Base-by-base conservation (phyloP, 179 eudicot genomes). In the Gypsophila paniculata region DNA sequence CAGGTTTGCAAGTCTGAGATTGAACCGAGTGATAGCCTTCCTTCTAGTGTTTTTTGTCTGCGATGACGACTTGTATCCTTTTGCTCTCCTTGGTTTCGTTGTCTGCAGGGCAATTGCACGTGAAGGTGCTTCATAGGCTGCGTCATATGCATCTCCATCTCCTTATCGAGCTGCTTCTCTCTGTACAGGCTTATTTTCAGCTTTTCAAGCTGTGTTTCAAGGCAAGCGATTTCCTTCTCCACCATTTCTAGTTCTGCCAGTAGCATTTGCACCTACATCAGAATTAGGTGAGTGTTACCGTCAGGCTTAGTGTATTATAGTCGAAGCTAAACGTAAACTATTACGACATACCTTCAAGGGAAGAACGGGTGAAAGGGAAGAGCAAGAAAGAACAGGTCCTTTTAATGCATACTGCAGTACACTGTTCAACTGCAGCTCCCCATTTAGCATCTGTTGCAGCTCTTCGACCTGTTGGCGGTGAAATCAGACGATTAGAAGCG, bases 161-260 rank as follows among this genome's bases (percentile, higher is more conserved):
- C 79, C 36, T 70, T 70, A 48, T 62, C 80, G 22, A 79, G 80
- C 74, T 76, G 68, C 74, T 79, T 76, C 82, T 86, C 96, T 58
- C 66, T 78, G 75, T 83, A 74, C 57, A 85, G 72, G 29, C 71
- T 75, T 65, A 74, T 46, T 75, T 87, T 90, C 63, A 90, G 81
- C 46, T 80, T 76, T 7, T 72, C 76, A 3, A 84, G 75, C 71
- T 77, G 87, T 60, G 77, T 81, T 80, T 90, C 98, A 32, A 93
- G 81, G 85, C 85, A 83, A 26, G 46, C 57, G 4, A 93, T 90
- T 76, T 90, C 91, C 73, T 87, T 85, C 79, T 90, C 96, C 44
- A 85, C 86, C 65, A 74, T 53, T 13, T 86, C 84, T 51, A 90
- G 55, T 70, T 90, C 96, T 71, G 87, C 81, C 17, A 87, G 81